A percentile compares a stretch with the other conserved stretches of the same genome.
These are phyloP conservation scores for Phytophthora sojae DNA, from an alignment of 352 stramenopile species.

Conservation along the genomic window DNA sequence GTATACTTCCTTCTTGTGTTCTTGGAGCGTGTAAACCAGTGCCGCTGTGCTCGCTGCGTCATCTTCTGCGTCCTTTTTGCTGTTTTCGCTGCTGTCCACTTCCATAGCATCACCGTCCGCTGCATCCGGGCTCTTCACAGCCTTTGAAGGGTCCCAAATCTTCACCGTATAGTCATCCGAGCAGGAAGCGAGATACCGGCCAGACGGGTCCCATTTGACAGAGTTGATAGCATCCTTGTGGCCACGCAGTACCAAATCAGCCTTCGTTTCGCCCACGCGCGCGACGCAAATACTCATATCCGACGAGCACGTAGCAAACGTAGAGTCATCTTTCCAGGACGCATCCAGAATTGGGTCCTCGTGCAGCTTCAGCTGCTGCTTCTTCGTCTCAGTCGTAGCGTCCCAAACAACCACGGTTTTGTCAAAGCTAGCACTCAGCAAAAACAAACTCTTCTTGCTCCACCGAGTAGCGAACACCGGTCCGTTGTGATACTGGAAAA, in stretches of 20 bases:
- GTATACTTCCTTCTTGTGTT: conserved; percentile 95
- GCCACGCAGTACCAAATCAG: conserved; percentile 88
- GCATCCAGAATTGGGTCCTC: conserved; percentile 91
- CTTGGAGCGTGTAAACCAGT: conserved; percentile 87
- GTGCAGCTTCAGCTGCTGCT: conserved; percentile 95
- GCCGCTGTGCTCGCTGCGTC: conserved; percentile 41
- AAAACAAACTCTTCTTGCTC: conserved; percentile 77
- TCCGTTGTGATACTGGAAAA: conserved; percentile 86
- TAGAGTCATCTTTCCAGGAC: conserved; percentile 95
- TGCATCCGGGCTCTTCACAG: conserved; percentile 30
- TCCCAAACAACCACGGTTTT: conserved; percentile 90
- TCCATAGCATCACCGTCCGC: conserved; percentile 37
- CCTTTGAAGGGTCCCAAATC: conserved; percentile 92
- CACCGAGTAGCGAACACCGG: conserved; percentile 87
- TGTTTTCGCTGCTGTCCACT: conserved; percentile 37
- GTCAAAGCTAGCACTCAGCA: conserved; percentile 88
- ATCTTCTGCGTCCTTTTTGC: conserved; percentile 27
- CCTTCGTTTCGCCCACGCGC: conserved; percentile 80
- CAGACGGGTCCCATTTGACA: conserved; percentile 97
- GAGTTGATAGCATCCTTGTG: conserved; percentile 99
- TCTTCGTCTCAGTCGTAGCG: conserved; percentile 90
- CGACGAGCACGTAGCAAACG: conserved; percentile 95
- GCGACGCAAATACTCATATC: conserved; percentile 94
- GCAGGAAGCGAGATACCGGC: conserved; percentile 94
- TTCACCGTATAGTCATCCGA: conserved; percentile 99